A percentile compares a stretch with the other conserved stretches of the same genome.
Conservation (phyloP, 176 grass and related monocot genomes). For the Carex pumila region DNA sequence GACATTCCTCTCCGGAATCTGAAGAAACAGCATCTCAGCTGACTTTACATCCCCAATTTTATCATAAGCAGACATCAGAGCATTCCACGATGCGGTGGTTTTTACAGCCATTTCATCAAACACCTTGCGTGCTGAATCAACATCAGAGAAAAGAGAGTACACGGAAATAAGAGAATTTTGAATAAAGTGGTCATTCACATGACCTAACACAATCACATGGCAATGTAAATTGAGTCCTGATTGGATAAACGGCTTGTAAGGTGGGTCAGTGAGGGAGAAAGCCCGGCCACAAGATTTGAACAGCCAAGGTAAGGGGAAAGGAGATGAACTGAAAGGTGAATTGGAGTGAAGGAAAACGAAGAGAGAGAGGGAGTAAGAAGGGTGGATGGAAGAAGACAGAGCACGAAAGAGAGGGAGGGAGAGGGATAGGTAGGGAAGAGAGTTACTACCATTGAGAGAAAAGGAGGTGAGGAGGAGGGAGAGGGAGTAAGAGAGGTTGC, state of each 20-base stretch:
- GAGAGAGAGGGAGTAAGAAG: not conserved
- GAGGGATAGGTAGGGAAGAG: slow-evolving; percentile 1
- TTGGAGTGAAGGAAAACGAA: slow-evolving; percentile 34
- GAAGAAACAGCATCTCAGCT: slow-evolving; percentile 20
- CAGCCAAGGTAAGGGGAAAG: slow-evolving; percentile 46
- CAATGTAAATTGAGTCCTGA: slow-evolving; percentile 51
- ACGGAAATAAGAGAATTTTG: slow-evolving; percentile 52
- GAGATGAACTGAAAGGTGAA: slow-evolving; percentile 21
- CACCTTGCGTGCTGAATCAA: slow-evolving; percentile 28
- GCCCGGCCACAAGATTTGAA: slow-evolving; percentile 63
- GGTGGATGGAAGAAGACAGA: not conserved
- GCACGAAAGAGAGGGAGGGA: slow-evolving; percentile 36
- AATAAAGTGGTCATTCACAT: slow-evolving; percentile 22
- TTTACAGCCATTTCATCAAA: slow-evolving; percentile 49
- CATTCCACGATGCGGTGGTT: slow-evolving; percentile 51
- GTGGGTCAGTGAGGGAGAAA: slow-evolving; percentile 11
- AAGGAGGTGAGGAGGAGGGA: slow-evolving; percentile 28
- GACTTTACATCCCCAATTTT: slow-evolving; percentile 22
- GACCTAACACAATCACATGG: slow-evolving; percentile 26
- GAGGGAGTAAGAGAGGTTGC: slow-evolving; percentile 36
- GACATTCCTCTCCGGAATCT: slow-evolving; percentile 35
- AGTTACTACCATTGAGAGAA: not conserved
- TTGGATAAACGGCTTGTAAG: not conserved
- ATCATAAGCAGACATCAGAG: slow-evolving; percentile 31
- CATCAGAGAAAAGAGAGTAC: slow-evolving; percentile 37